Base-by-base conservation (phyloP, 2,329 filamentous ascomycete genomes). In the Xylariaceae sp. region DNA sequence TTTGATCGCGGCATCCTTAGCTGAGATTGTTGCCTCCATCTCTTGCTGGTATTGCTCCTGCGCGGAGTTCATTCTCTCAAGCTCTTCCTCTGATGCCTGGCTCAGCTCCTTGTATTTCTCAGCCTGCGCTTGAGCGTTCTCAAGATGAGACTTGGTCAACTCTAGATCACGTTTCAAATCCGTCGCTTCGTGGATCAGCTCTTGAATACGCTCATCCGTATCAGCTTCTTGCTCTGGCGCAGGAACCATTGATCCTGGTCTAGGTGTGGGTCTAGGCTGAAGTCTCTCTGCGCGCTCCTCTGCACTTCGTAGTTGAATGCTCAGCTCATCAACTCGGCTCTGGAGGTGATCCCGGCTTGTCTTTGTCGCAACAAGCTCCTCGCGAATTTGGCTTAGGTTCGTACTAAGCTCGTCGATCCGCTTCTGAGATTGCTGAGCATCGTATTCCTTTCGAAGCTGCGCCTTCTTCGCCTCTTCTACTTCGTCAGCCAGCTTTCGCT, bases 101-200 rank as follows among this genome's bases (percentile, higher is more conserved):
- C 91, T 92, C 65, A 98, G 91, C 48, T 88, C 84, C 73, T 90
- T 93, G 80, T 96, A 98, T 65, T 91, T 88, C 69, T 96, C 91
- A 41, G 88, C 87, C 68, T 96, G 89, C 37, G 85, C 82, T 73
- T 90, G 91, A 14, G 90, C 86, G 66, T 88, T 89, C 64, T 96
- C 90, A 12, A 98, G 79, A 65, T 97, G 91, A 6, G 86, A 83
- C 65, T 86, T 89, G 12, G 89, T 84, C 57, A 96, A 79, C 52
- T 97, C 91, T 10, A 98, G 80, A 67, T 96, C 91, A 49, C 91
- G 89, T 72, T 91, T 93, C 50, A 98, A 81, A 62, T 97, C 91
- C 0, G 90, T 88, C 41, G 96, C 81, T 68, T 99, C 90, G 50
- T 91, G 83, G 48, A 87, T 86, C 40, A 99, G 79, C 62, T 96